Percentiles rank a stretch among this genome's conserved stretches.
Conservation (phyloP, 176 grass and related monocot genomes). For the Cocos nucifera region DNA sequence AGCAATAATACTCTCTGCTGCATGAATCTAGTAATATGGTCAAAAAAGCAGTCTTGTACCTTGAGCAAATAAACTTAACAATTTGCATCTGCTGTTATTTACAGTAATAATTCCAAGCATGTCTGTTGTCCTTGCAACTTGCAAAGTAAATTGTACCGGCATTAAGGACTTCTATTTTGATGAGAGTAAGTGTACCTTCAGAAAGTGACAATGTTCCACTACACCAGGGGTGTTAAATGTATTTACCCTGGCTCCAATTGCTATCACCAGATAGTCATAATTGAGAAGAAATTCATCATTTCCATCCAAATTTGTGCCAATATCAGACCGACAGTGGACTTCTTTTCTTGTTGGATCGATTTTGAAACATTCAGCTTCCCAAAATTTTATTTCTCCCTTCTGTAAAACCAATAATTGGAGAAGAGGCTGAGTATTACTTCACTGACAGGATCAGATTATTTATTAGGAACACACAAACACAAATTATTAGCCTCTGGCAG, state of each 20-base stretch:
- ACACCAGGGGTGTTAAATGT: conserved; percentile 96
- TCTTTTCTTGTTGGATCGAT: conserved; percentile 69
- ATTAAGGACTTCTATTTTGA: not conserved
- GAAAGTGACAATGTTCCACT: conserved; percentile 75
- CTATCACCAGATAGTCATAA: conserved; percentile 82
- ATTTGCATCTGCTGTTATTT: not conserved
- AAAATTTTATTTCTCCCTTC: conserved; percentile 87
- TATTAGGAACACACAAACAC: not conserved
- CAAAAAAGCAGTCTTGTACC: too few species aligned
- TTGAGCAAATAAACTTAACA: too few species aligned
- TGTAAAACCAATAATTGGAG: conserved; percentile 16
- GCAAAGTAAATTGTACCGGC: not conserved
- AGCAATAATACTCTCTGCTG: too few species aligned
- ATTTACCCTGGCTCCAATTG: conserved; percentile 68
- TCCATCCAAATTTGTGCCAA: conserved; percentile 73
- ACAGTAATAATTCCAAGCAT: not conserved
- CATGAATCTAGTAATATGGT: too few species aligned
- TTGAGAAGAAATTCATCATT: conserved; percentile 75
- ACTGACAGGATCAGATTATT: conserved; percentile 2
- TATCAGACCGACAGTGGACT: conserved; percentile 60
- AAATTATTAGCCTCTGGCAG: not conserved
- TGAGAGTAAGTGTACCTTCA: conserved; percentile 51
- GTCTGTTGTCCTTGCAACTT: not conserved
- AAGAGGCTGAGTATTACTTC: not conserved
- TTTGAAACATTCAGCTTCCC: conserved; percentile 94